A percentile compares a stretch with the other conserved stretches of the same genome.
These are phyloP conservation scores for Boletus pseudo-olivaceus DNA, from an alignment of 768 basidiomycete genomes.

Conservation along the genomic window DNA sequence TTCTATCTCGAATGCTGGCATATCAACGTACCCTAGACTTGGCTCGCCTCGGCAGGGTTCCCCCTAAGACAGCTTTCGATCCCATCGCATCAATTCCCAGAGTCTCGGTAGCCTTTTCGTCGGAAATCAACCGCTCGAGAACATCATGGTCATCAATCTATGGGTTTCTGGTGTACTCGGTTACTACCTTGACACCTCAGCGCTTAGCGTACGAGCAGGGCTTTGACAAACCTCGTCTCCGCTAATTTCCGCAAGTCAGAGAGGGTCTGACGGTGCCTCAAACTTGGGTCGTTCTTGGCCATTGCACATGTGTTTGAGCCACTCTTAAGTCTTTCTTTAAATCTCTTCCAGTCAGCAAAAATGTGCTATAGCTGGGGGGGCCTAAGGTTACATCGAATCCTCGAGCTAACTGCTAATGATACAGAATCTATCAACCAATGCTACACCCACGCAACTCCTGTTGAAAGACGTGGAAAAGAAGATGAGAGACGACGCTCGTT, in stretches of 20 bases:
- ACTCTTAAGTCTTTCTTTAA: neutral
- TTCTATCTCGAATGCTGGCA: neutral
- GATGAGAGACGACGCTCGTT: neutral
- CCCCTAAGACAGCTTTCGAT: neutral
- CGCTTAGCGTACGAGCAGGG: too few species aligned
- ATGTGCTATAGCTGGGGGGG: neutral
- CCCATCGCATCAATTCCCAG: neutral
- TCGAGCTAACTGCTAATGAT: constrained; percentile 13
- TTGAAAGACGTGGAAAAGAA: neutral
- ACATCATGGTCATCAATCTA: too few species aligned
- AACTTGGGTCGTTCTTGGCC: too few species aligned
- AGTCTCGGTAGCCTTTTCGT: too few species aligned
- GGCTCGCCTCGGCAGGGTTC: neutral
- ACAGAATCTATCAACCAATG: constrained; percentile 23
- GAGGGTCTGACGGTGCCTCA: too few species aligned
- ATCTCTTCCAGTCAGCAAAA: neutral
- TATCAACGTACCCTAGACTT: neutral
- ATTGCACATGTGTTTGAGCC: neutral
- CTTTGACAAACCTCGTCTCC: too few species aligned
- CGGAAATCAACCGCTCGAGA: too few species aligned
- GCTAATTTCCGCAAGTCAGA: too few species aligned
- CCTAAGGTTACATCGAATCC: neutral
- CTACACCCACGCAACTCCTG: constrained; percentile 15
- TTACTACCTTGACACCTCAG: too few species aligned
- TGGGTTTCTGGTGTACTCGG: too few species aligned